Evolutionary conservation across 192 early-diverging fungal genomes (phyloP), one percentile per base, ranked within the genome.

Genomic region (Lunasporangiospora selenospora): DNA sequence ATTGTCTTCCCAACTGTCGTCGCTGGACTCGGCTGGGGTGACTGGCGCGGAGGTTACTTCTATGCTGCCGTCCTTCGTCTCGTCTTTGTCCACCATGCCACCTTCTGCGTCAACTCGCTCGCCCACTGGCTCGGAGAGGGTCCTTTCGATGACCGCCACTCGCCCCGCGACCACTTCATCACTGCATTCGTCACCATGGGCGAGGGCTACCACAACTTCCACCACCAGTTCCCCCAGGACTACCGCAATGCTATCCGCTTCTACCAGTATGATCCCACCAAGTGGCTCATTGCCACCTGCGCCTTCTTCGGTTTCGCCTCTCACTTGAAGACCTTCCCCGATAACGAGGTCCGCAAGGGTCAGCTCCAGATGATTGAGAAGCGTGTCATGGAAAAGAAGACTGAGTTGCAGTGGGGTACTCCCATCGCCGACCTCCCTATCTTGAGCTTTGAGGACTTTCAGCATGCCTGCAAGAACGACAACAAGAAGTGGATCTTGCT

Each of bases 191-290:
- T 90, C 52, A 93, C 91, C 13, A 53, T 91, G 56, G 90, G 91
- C 56, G 91, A 93, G 65, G 91, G 90, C 16, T 90, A 92, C 75
- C 92, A 93, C 83, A 93, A 93, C 79, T 90, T 90, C 80, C 92
- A 93, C 65, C 92, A 93, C 75, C 85, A 92, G 77, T 93, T 92
- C 80, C 92, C 92, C 45, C 83, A 88, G 58, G 92, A 93, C 77
- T 93, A 92, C 77, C 87, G 92, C 46, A 93, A 93, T 54, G 92
- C 90, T 29, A 91, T 92, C 63, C 63, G 67, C 42, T 85, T 85
- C 60, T 87, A 83, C 54, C 89, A 92, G 77, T 93, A 90, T 58
- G 90, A 93, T 53, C 92, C 92, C 19, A 92, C 91, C 65, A 94
- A 93, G 78, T 94, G 92, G 92, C 56, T 94, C 23, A 93, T 94